A percentile compares a stretch with the other conserved stretches of the same genome.
These are phyloP conservation scores for Crithidia brevicula DNA, from an alignment of 208 protist genomes.

Conservation along the genomic window DNA sequence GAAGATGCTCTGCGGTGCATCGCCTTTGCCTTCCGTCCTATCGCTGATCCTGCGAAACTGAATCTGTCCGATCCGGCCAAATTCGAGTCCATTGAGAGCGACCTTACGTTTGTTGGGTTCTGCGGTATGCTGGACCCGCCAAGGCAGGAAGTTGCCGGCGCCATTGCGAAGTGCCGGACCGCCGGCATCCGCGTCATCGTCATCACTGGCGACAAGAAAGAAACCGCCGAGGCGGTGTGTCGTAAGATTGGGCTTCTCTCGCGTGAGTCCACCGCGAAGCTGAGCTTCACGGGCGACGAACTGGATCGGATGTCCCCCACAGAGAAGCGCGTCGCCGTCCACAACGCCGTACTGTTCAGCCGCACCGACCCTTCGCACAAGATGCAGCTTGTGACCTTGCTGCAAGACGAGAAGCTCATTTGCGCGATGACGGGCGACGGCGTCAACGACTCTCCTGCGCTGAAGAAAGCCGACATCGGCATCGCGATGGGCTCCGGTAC, in stretches of 20 bases:
- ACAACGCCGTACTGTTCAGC: conserved; percentile 78
- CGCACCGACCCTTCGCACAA: conserved; percentile 88
- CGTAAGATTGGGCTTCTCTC: conserved; percentile 93
- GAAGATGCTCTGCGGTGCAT: conserved; percentile 81
- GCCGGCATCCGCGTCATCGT: conserved; percentile 98
- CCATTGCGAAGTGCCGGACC: conserved; percentile 90
- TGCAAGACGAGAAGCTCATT: conserved; percentile 86
- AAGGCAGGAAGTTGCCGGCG: conserved; percentile 85
- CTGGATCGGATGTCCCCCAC: conserved; percentile 67
- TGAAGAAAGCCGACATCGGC: conserved; percentile 98
- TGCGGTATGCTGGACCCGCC: conserved; percentile 96
- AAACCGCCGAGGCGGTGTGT: conserved; percentile 97
- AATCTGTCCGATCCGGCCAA: conserved; percentile 55
- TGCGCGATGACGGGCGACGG: conserved; percentile 93
- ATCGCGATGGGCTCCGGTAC: conserved; percentile 99
- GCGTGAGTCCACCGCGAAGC: conserved; percentile 28
- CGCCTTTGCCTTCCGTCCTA: conserved; percentile 76
- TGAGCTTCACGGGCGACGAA: conserved; percentile 78
- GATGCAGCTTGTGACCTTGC: conserved; percentile 82
- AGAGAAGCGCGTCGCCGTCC: conserved; percentile 62
- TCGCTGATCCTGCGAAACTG: conserved; percentile 33
- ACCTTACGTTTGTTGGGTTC: conserved; percentile 90
- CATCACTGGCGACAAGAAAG: conserved; percentile 97
- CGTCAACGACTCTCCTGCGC: conserved; percentile 96
- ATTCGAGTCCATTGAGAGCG: conserved; percentile 82